These are phyloP conservation scores for Solanum clarkiae DNA, from an alignment of 257 asterid species.

Conservation along the genomic window DNA sequence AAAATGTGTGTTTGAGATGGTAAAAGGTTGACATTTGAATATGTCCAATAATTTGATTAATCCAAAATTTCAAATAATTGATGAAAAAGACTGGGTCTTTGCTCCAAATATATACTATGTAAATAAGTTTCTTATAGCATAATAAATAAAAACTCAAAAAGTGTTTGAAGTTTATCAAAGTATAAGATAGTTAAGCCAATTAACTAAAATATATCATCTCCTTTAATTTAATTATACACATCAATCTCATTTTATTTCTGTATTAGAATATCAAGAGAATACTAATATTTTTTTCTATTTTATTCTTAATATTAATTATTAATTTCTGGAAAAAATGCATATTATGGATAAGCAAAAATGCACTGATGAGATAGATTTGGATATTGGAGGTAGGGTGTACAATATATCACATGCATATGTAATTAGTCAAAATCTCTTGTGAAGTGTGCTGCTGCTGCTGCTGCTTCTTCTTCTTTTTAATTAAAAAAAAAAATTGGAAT, in stretches of 20 bases:
- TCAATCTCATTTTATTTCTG: neutral
- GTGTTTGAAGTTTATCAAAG: neutral
- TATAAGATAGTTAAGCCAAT: neutral
- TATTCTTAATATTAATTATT: neutral
- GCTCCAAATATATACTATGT: neutral
- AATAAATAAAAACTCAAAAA: neutral
- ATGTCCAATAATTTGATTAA: neutral
- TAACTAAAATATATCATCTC: no score
- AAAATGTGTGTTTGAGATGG: neutral
- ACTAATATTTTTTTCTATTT: neutral
- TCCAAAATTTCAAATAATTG: no score
- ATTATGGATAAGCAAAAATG: no score
- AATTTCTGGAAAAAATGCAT: neutral
- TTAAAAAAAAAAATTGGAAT: no score
- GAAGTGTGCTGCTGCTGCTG: neutral
- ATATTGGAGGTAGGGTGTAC: neutral
- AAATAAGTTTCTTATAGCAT: neutral
- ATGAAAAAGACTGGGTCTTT: neutral
- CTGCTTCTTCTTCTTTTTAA: neutral
- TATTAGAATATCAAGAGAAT: neutral
- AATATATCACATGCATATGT: neutral
- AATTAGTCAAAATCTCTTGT: neutral
- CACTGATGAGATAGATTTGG: neutral
- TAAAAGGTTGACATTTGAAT: neutral
- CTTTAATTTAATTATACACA: no score